phyloP scores from a whole-genome alignment of 495 filamentous ascomycete species.

The Daldinia childiae region DNA sequence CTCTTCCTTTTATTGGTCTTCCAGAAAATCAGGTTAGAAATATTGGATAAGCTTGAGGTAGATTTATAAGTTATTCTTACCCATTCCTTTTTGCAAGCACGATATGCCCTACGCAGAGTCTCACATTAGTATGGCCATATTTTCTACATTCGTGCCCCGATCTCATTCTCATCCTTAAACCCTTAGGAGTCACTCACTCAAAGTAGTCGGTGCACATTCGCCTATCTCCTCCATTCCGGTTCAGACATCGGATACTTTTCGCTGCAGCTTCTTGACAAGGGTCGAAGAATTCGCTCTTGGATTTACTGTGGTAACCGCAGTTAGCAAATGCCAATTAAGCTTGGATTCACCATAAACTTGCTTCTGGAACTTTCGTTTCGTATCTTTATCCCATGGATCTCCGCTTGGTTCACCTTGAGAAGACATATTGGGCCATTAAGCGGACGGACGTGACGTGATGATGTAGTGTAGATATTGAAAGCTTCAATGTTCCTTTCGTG shows the following conservation, averaged over 20 bases:
- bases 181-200: constrained; percentile 67
- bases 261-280: constrained; percentile 95
- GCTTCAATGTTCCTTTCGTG: no score
- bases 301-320: constrained; percentile 67
- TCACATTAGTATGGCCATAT: constrained; percentile 36
- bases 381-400: constrained; percentile 55
- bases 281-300: constrained; percentile 85
- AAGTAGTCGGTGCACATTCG: constrained; percentile 95
- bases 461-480: constrained; percentile 8
- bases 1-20: constrained; percentile 63
- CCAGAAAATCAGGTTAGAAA: constrained; percentile 4
- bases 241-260: constrained; percentile 83
- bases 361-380: constrained; percentile 58
- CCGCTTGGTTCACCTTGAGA: constrained; percentile 27
- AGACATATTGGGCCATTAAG: constrained; percentile 37
- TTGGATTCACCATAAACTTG: constrained; percentile 24
- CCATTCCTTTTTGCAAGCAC: constrained; percentile 95
- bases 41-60: background rate
- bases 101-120: constrained; percentile 72
- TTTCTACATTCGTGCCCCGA: background rate
- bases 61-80: constrained; percentile 60
- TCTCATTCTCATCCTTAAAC: background rate
- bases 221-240: constrained; percentile 83
- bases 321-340: background rate
- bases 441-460: background rate